Evolutionary conservation across 208 protist species (phyloP), one percentile per base, ranked within the genome.

Genomic region (Trypanosoma scelopori): DNA sequence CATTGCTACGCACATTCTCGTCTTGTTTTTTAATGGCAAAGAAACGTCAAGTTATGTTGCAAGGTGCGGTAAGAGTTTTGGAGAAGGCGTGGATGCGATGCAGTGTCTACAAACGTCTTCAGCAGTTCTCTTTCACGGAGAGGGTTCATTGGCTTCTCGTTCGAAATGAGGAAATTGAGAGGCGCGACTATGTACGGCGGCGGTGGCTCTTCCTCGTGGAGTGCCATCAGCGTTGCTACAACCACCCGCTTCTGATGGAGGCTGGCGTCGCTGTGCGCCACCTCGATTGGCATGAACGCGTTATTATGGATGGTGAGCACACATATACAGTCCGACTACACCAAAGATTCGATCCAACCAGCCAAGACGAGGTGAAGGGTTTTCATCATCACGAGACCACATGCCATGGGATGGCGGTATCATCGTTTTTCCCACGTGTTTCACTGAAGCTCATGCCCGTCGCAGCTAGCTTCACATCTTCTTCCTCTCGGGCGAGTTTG

Each of bases 151-250:
- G 73, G 28, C 52, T 92, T 52, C 42, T 92, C 28, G 22, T 70
- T 13, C 66, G 73, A 2, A 73, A 85, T 7, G 87, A 93, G 52
- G 25, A 56, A 18, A 61, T 93, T 57, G 87, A 93, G 65, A 69
- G 87, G 42, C 87, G 83, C 4, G 87, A 93, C 47, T 28, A 81
- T 30, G 46, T 79, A 18, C 69, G 83, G 23, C 74, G 27, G 12
- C 81, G 74, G 32, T 58, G 83, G 5, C 18, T 70, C 12, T 87
- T 82, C 62, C 56, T 90, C 6, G 56, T 93, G 23, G 55, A 72
- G 0, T 74, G 57, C n/a, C 83, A 93, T 46, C 87, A 93, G 69
- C 22, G 51, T 16, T 85, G 62, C 48, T 93, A 87, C 75, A 93
- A 93, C 61, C 64, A 72, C 43, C 62, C 71, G 0, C 32, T 64